A percentile compares a stretch with the other conserved stretches of the same genome.
phyloP scores from a whole-genome alignment of 345 rosid genomes.

The Populus tremula region DNA sequence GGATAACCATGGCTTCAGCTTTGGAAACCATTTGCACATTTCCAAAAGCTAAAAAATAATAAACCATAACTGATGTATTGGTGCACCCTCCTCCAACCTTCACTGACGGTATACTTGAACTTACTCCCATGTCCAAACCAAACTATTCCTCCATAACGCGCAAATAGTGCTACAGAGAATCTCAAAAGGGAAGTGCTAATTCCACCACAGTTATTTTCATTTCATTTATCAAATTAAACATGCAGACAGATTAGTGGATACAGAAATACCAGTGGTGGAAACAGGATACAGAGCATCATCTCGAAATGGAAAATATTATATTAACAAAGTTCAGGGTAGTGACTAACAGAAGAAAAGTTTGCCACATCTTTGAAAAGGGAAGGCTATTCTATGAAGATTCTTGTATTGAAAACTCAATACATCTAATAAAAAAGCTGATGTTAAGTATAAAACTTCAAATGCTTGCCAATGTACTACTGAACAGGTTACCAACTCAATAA shows the following conservation, averaged over 20 bases:
- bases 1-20: not conserved
- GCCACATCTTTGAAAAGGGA: not conserved
- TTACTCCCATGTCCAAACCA: not conserved
- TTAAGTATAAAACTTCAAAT: constrained; percentile 18
- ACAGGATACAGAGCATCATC: constrained; percentile 14
- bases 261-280: constrained; percentile 22
- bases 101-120: not conserved
- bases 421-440: not conserved
- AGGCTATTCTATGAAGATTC: constrained; percentile 18
- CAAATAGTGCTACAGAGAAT: constrained; percentile 30
- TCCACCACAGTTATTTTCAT: constrained; percentile 3
- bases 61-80: not conserved
- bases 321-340: not conserved
- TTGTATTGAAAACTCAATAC: not conserved
- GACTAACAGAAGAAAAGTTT: constrained; percentile 15
- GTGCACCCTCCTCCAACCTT: not conserved
- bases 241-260: constrained; percentile 24
- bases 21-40: not conserved
- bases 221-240: not conserved
- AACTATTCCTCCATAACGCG: constrained; percentile 2
- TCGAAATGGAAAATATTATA: not conserved
- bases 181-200: constrained; percentile 21
- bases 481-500: constrained; percentile 35
- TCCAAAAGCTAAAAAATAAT: not conserved
- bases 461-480: constrained; percentile 16